Conservation (phyloP, 192 early-diverging fungal species). For the Cetraspora pellucida region DNA sequence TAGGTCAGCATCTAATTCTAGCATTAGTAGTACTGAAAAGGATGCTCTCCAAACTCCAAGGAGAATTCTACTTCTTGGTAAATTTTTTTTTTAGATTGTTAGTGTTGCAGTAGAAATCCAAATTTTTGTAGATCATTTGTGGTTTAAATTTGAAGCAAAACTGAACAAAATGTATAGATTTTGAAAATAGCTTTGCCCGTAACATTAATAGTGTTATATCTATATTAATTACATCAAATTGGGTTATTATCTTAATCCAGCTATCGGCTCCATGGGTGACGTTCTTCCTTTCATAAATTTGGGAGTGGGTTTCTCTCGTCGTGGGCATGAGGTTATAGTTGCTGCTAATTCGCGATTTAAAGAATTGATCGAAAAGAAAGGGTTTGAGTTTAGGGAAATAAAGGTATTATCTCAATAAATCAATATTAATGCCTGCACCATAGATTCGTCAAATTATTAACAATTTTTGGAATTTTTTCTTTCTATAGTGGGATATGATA, state of each 20-base stretch:
- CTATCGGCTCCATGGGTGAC: conserved; percentile 2
- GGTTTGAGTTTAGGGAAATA: neutral
- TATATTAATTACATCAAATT: no score
- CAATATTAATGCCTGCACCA: neutral
- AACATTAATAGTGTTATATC: no score
- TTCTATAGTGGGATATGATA: conserved; percentile 3
- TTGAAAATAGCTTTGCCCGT: no score
- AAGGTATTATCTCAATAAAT: neutral
- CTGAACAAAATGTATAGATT: no score
- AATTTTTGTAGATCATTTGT: no score
- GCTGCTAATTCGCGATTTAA: neutral
- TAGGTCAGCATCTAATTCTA: no score
- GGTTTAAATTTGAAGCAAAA: no score
- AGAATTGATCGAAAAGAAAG: neutral
- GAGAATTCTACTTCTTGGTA: no score
- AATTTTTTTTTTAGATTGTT: no score
- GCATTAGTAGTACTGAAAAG: no score
- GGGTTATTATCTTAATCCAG: neutral
- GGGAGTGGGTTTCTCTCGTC: neutral
- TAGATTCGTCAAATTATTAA: neutral
- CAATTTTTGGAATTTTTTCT: neutral
- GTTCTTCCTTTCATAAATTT: conserved; percentile 5
- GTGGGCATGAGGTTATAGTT: conserved; percentile 4
- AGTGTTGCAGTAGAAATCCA: no score
- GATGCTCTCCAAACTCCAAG: no score